Evolutionary conservation across 2,329 filamentous ascomycete genomes (phyloP).

Genomic region (Laburnicola sp.): DNA sequence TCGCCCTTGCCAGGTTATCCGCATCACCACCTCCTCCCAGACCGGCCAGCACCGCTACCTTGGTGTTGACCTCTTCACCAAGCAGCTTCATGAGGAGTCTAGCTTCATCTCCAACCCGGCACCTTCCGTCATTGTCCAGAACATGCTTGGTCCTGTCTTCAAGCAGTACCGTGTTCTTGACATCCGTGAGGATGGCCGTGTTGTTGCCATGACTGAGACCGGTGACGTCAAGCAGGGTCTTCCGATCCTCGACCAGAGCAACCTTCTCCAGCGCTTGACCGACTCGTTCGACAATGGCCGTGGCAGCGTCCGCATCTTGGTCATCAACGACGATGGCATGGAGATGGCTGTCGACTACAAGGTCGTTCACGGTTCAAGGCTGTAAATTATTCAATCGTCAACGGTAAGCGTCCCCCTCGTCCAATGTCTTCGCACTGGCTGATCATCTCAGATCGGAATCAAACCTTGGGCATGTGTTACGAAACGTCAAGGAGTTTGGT

Average conservation of each 20-base stretch:
- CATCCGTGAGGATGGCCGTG: conserved; percentile 77
- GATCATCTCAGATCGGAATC: conserved; percentile 29
- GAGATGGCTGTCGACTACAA: conserved; percentile 99
- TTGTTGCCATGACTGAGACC: conserved; percentile 98
- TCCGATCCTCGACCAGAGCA: conserved; percentile 91
- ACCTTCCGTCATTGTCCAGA: conserved; percentile 96
- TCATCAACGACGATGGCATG: conserved; percentile 88
- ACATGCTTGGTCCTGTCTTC: conserved; percentile 98
- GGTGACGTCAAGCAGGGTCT: conserved; percentile 97
- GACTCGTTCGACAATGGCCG: conserved; percentile 88
- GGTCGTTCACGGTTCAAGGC: conserved; percentile 80
- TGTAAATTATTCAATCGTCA: conserved; percentile 52
- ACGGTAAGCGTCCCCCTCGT: conserved; percentile 30
- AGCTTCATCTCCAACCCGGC: conserved; percentile 96
- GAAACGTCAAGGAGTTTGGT: conserved; percentile 39
- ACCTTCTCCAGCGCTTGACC: conserved; percentile 77
- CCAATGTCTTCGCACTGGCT: conserved; percentile 10
- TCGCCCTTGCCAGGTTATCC: conserved; percentile 99
- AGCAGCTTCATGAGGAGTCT: conserved; percentile 98
- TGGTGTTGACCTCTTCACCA: conserved; percentile 99
- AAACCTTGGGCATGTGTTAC: conserved; percentile 35
- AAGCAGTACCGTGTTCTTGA: conserved; percentile 99
- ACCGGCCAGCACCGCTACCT: conserved; percentile 99
- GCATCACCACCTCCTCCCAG: conserved; percentile 96
- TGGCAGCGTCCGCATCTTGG: conserved; percentile 90